phyloP scores from a whole-genome alignment of 1,139 yeast species.

The Geotrichum citri-aurantii region DNA sequence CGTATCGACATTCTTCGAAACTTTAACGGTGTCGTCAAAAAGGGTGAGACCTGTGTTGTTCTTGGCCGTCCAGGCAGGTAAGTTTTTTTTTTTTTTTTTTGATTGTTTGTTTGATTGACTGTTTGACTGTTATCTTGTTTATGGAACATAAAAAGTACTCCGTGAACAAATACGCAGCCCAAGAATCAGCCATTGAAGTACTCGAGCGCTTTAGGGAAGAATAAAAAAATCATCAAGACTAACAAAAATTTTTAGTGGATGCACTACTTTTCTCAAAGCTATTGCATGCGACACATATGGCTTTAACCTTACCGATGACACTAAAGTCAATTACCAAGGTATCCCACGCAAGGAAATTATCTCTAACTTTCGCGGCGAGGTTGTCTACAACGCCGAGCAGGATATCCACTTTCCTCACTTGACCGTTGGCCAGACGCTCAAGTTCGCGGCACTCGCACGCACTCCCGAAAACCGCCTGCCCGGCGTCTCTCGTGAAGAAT shows the following conservation, averaged over 20 bases:
- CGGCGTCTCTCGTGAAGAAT: constrained; percentile 52
- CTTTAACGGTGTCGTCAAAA: constrained; percentile 60
- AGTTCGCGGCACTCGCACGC: constrained; percentile 57
- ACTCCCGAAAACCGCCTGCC: constrained; percentile 64
- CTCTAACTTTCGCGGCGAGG: constrained; percentile 58
- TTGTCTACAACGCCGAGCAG: constrained; percentile 63
- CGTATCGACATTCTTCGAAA: constrained; percentile 52
- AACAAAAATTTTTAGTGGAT: constrained; percentile 41
- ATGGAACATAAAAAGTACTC: no score
- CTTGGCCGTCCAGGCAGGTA: constrained; percentile 65
- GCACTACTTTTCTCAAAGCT: constrained; percentile 69
- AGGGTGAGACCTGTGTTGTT: constrained; percentile 72
- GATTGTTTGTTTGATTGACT: no score
- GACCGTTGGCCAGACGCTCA: constrained; percentile 64
- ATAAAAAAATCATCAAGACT: no score
- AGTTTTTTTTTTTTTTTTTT: no score
- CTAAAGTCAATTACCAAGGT: constrained; percentile 46
- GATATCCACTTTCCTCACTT: constrained; percentile 69
- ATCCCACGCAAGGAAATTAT: constrained; percentile 48
- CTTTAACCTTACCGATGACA: constrained; percentile 50
- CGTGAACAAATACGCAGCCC: no score
- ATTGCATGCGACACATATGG: constrained; percentile 68
- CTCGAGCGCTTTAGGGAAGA: no score
- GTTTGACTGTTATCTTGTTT: no score
- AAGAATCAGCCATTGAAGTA: no score